Conservation (phyloP, 1,284 basidiomycete genomes). For the Grifola frondosa region DNA sequence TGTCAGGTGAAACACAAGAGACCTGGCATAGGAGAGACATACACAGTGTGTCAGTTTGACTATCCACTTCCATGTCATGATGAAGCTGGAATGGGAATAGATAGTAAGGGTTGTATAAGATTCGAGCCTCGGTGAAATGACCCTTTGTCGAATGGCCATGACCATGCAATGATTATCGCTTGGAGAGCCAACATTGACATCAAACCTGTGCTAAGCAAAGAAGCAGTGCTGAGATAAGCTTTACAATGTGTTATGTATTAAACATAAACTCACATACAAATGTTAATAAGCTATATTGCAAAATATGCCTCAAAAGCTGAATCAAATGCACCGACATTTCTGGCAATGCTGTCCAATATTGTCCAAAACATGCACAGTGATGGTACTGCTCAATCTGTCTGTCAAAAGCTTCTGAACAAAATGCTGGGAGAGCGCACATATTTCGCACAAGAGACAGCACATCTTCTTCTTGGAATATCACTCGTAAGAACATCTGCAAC, state of each 20-base stretch:
- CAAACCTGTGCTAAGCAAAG: slow-evolving; percentile 2
- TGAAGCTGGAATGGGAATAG: slow-evolving; percentile 2
- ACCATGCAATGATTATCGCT: slow-evolving; percentile 1
- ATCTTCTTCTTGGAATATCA: slow-evolving; percentile 19
- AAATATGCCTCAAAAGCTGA: slow-evolving; percentile 3
- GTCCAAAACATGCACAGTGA: not conserved
- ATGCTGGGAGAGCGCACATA: slow-evolving; percentile 21
- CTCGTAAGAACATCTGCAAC: slow-evolving; percentile 11
- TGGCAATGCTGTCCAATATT: not conserved
- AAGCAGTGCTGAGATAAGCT: slow-evolving; percentile 1
- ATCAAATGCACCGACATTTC: not conserved
- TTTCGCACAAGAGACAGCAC: slow-evolving; percentile 21
- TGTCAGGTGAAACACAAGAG: slow-evolving; percentile 3
- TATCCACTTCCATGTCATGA: too few relatives aligned
- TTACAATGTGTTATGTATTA: too few relatives aligned
- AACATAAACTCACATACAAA: not conserved
- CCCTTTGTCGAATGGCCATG: not conserved
- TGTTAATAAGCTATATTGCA: not conserved
- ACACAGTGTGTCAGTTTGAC: too few relatives aligned
- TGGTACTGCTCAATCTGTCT: not conserved
- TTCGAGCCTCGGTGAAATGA: slow-evolving; percentile 3
- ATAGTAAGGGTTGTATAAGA: not conserved
- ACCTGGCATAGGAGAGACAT: not conserved
- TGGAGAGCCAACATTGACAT: slow-evolving; percentile 1
- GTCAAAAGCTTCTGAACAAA: slow-evolving; percentile 23